Base-by-base conservation (phyloP, 805 yeast species). In the Jamesozyma hellenica region DNA sequence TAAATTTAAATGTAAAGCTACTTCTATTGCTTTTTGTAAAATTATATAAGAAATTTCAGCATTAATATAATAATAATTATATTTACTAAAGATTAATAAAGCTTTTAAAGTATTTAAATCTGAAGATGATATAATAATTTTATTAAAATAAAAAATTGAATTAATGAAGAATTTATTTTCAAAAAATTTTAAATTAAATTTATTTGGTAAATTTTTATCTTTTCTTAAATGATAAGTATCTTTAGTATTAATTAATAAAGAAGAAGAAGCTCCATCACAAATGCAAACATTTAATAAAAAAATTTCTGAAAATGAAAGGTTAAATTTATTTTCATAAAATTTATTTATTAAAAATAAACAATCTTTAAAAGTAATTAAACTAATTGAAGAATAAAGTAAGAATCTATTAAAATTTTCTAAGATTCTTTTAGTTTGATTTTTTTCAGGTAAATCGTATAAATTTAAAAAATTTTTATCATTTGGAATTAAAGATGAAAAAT, bases 1-100 rank as follows among this genome's bases (percentile, higher is more conserved):
- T 4, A 79, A 58, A 0, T 83, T 83, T 46, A 75, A 47, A 27
- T 71, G 75, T 38, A 67, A 70, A 0, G 79, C 77, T 38, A 66
- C 65, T 42, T 77, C 59, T 10, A 70, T 63, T 4, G 75, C 72
- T 4, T 67, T 61, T 1, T 73, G 52, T 3, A 66, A 51, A 15
- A 74, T 42, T 33, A 62, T 54, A 41, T 59, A 64, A 6, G 66
- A 61, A 13, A 66, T 58, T 28, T 70, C 71, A 2, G 69, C 52
- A 19, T 68, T 64, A 35, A 53, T 41, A 12, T 56, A 47, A 8
- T 53, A 48, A 30, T 61, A 67, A 14, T 62, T 47, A 28, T 54
- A 50, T 25, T 51, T 50, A 44, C 68, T 51, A 35, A 79, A 52
- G 17, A 77, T 47, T 19, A 79, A 48, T 6, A 75, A 57, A 0